Evolutionary conservation across 805 yeast species (phyloP).

Genomic region (Zygoascus bituminiphila): DNA sequence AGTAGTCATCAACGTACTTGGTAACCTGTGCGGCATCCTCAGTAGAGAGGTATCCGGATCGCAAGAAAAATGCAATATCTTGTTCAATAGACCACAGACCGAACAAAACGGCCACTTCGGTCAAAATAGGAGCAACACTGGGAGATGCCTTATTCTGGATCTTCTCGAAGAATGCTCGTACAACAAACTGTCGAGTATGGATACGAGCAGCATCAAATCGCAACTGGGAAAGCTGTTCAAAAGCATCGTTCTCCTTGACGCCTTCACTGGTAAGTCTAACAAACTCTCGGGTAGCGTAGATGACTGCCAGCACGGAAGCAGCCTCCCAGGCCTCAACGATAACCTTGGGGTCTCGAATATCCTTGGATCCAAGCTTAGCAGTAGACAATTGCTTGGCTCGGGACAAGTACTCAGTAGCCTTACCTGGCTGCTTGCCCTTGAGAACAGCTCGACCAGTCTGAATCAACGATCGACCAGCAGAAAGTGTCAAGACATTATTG

Average conservation of each 20-base stretch:
- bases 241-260: slow-evolving; percentile 25
- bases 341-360: slow-evolving; percentile 22
- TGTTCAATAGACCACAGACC: slow-evolving; percentile 60
- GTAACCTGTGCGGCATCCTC: slow-evolving; percentile 38
- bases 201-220: slow-evolving; percentile 34
- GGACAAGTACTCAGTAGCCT: slow-evolving; percentile 38
- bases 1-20: slow-evolving; percentile 37
- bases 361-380: slow-evolving; percentile 18
- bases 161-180: slow-evolving; percentile 31
- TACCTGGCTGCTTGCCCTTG: slow-evolving; percentile 39
- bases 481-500: slow-evolving; percentile 75
- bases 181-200: slow-evolving; percentile 32
- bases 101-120: slow-evolving; percentile 51
- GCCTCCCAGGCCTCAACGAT: slow-evolving; percentile 32
- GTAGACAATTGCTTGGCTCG: slow-evolving; percentile 13
- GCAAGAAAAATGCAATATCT: slow-evolving; percentile 65
- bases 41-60: slow-evolving; percentile 48
- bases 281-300: slow-evolving; percentile 28
- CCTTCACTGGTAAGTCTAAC: slow-evolving; percentile 21
- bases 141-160: slow-evolving; percentile 29
- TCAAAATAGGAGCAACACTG: slow-evolving; percentile 42
- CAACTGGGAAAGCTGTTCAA: slow-evolving; percentile 34
- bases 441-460: slow-evolving; percentile 38
- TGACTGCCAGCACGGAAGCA: slow-evolving; percentile 28
- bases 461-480: slow-evolving; percentile 71